Evolutionary conservation across 768 basidiomycete genomes (phyloP).

Genomic region (Boletus rex-veris): DNA sequence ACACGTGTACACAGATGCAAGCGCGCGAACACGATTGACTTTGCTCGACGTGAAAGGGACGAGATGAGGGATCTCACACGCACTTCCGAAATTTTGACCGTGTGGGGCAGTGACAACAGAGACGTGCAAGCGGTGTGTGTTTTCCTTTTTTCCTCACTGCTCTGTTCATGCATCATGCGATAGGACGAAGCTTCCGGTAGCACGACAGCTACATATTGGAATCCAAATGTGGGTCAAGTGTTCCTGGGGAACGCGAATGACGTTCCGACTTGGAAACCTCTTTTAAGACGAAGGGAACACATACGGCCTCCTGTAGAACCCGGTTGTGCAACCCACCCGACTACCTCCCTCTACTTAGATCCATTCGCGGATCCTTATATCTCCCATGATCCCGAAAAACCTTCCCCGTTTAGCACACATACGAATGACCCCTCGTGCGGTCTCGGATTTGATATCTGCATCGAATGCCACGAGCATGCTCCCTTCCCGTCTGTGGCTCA

Average conservation of each 20-base stretch:
- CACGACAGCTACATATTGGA: conserved; percentile 45
- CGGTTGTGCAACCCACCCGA: background rate
- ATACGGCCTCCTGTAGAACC: background rate
- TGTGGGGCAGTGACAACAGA: conserved; percentile 27
- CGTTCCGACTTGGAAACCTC: conserved; percentile 51
- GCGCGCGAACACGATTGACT: conserved; percentile 65
- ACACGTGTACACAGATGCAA: conserved; percentile 26
- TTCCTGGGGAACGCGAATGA: conserved; percentile 84
- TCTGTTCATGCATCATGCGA: conserved; percentile 1
- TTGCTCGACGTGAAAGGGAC: conserved; percentile 79
- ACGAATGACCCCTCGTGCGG: conserved; percentile 47
- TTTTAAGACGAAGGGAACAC: conserved; percentile 14
- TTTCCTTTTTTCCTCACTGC: background rate
- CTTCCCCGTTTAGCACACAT: conserved; percentile 34
- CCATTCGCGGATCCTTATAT: conserved; percentile 15
- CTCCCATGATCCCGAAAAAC: conserved; percentile 15
- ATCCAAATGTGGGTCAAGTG: conserved; percentile 60
- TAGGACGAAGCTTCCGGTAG: conserved; percentile 28
- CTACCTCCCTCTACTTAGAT: conserved; percentile 10
- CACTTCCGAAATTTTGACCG: conserved; percentile 71
- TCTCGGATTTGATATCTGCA: conserved; percentile 77
- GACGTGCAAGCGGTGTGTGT: conserved; percentile 11
- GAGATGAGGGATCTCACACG: conserved; percentile 88
- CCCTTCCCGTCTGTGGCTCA: conserved; percentile 67
- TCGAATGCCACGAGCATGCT: conserved; percentile 83